Base-by-base conservation (phyloP, 805 yeast genomes). In the Schwanniomyces sp. region DNA sequence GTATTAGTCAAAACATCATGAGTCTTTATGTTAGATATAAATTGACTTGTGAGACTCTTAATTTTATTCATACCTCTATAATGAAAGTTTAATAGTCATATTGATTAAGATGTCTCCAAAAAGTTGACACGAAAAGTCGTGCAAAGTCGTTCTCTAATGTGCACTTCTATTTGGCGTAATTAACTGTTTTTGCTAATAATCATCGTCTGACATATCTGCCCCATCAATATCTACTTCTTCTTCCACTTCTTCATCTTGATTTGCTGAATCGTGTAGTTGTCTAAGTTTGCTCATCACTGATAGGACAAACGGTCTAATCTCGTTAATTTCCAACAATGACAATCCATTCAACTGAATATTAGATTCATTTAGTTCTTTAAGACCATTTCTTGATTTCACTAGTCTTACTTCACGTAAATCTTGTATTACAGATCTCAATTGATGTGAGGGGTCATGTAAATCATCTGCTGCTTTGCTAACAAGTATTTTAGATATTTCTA, bases 311-410 rank as follows among this genome's bases (percentile, higher is more conserved):
- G 97, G 95, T 52, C 97, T 70, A 44, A 91, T 69, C 62, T 90
- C 97, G 63, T 91, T 91, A 52, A 94, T 85, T 63, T 92, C 99
- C 76, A 91, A 63, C 34, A 85, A 63, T 2, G 96, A 87, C 45
- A 94, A 64, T 17, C 94, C 90, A 55, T 91, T 92, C 63, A 92
- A 72, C 59, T 84, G 89, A 50, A 92, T 75, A 66, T 91, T 89
- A 17, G 86, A 81, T 52, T 88, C 95, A 67, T 92, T 92, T 51
- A 92, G 69, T 52, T 84, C 85, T 41, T 75, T 70, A 40, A 92
- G 69, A 59, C 98, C 98, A 47, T 83, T 82, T 44, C 94, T 76
- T 2, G 91, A 84, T 61, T 94, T 94, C 27, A 87, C 80, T 54
- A 83, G 79, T 38, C 99, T 73, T 5, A 91, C 75, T 67, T 94